A percentile compares a stretch with the other conserved stretches of the same genome.
These are phyloP conservation scores for Beauveria australis DNA, from an alignment of 2,329 filamentous ascomycete genomes.

Conservation along the genomic window DNA sequence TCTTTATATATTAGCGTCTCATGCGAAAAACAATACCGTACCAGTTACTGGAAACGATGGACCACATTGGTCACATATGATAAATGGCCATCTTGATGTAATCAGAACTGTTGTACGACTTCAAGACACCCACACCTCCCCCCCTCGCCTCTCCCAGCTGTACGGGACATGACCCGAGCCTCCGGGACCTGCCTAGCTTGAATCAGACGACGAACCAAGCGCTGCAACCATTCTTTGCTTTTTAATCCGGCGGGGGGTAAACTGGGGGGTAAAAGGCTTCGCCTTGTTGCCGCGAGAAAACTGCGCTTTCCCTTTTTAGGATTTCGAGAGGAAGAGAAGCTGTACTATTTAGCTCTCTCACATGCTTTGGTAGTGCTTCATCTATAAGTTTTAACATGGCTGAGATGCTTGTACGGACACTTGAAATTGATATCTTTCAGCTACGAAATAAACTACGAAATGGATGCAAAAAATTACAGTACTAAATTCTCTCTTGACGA, in stretches of 20 bases:
- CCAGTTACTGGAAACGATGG: background rate
- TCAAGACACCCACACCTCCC: background rate
- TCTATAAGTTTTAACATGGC: no score
- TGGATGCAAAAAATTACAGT: no score
- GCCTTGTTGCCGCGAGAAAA: constrained; percentile 18
- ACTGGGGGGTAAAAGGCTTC: background rate
- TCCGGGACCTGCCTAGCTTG: background rate
- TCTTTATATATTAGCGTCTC: background rate
- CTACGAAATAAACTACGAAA: no score
- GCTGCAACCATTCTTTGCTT: background rate
- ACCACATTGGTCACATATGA: background rate
- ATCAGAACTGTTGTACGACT: background rate
- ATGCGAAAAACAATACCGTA: background rate
- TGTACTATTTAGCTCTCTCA: no score
- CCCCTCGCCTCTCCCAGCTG: background rate
- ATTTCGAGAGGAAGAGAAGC: background rate
- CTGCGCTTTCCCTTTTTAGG: constrained; percentile 14
- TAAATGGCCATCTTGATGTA: background rate
- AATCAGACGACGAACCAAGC: background rate
- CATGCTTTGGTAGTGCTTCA: no score
- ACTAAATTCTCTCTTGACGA: no score
- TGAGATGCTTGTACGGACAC: no score
- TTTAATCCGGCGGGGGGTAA: background rate
- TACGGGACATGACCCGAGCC: constrained; percentile 3
- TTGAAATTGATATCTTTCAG: no score